Evolutionary conservation across 2,329 filamentous ascomycete genomes (phyloP).

Genomic region (Knoxdaviesia capensis): DNA sequence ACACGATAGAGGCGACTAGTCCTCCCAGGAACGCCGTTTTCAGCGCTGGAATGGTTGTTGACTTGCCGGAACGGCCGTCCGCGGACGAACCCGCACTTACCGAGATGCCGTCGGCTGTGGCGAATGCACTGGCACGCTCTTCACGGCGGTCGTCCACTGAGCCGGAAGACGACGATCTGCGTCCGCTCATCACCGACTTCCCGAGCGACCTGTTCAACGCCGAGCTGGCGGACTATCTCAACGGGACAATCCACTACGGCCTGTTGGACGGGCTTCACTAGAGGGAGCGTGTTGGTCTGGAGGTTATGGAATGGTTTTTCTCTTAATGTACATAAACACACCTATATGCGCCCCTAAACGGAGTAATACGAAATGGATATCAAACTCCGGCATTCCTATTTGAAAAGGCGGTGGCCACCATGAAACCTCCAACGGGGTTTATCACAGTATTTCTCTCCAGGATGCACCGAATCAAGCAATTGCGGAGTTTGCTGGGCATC

Average conservation of each 20-base stretch:
- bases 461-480: too few relatives aligned
- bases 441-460: too few relatives aligned
- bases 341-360: too few relatives aligned
- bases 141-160: background rate
- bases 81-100: background rate
- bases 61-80: background rate
- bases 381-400: too few relatives aligned
- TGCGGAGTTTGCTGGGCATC: too few relatives aligned
- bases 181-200: constrained; percentile 1
- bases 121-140: background rate
- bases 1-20: constrained; percentile 1
- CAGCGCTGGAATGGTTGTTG: background rate
- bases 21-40: background rate
- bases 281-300: too few relatives aligned
- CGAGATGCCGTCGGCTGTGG: background rate
- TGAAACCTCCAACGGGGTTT: too few relatives aligned
- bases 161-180: background rate
- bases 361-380: too few relatives aligned
- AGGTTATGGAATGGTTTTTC: too few relatives aligned
- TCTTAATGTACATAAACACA: too few relatives aligned
- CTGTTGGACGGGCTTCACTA: too few relatives aligned
- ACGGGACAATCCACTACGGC: background rate
- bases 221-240: constrained; percentile 2
- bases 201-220: constrained; percentile 4
- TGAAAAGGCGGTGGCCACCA: too few relatives aligned